These are phyloP conservation scores for Knoxia roxburghii DNA, from an alignment of 257 asterid genomes.

Conservation along the genomic window DNA sequence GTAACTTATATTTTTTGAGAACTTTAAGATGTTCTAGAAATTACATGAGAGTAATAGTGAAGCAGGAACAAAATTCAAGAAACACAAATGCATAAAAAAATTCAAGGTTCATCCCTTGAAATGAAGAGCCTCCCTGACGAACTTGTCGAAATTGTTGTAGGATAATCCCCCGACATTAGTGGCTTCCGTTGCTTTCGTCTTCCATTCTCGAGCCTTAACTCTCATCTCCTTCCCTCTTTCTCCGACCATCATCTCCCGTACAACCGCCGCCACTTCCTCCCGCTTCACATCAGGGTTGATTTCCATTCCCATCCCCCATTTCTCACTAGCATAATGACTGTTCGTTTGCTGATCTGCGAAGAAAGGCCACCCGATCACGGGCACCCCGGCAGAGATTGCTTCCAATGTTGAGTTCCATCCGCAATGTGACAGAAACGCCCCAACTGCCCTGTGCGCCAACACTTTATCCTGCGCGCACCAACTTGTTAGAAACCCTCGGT, in stretches of 20 bases:
- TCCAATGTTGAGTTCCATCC: conserved; percentile 54
- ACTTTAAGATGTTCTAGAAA: no score
- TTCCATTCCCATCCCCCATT: conserved; percentile 52
- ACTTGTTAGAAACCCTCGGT: conserved; percentile 30
- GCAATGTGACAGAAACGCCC: conserved; percentile 40
- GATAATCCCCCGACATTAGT: conserved; percentile 38
- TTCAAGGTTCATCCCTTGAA: neutral
- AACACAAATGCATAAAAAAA: no score
- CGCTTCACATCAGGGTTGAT: conserved; percentile 38
- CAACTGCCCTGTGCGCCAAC: conserved; percentile 33
- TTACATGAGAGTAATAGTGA: no score
- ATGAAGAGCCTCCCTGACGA: conserved; percentile 26
- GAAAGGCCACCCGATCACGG: conserved; percentile 53
- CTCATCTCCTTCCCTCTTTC: conserved; percentile 41
- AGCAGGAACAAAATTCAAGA: no score
- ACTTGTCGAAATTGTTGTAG: conserved; percentile 27
- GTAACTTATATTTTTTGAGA: no score
- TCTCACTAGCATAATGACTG: conserved; percentile 33
- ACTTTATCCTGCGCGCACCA: conserved; percentile 55
- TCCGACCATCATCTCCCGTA: conserved; percentile 37
- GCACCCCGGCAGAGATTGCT: conserved; percentile 34
- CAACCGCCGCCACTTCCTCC: conserved; percentile 31
- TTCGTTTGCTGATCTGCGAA: conserved; percentile 53
- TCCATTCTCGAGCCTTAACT: conserved; percentile 45
- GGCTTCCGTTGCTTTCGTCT: conserved; percentile 37